Evolutionary conservation across 805 yeast genomes (phyloP).

Genomic region (Alloascoidea hylecoeti): DNA sequence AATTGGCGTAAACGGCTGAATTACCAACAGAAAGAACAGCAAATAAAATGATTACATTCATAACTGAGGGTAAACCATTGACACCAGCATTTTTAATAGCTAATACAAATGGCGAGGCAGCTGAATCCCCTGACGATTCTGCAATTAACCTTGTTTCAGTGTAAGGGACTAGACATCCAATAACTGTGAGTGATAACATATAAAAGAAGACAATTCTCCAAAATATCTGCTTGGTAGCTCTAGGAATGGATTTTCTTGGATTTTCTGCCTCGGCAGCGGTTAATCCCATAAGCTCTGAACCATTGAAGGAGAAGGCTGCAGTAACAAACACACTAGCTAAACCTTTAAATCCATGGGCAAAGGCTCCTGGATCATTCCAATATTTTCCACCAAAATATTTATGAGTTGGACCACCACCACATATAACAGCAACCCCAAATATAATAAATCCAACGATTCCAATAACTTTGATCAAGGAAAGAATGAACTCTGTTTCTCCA

Average conservation of each 20-base stretch:
- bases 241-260: slow-evolving; percentile 57
- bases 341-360: slow-evolving; percentile 28
- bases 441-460: slow-evolving; percentile 38
- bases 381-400: slow-evolving; percentile 23
- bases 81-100: slow-evolving; percentile 61
- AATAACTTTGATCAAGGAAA: slow-evolving; percentile 43
- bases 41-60: slow-evolving; percentile 65
- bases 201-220: slow-evolving; percentile 52
- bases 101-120: slow-evolving; percentile 76
- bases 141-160: slow-evolving; percentile 27
- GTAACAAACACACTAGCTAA: slow-evolving; percentile 33
- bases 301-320: slow-evolving; percentile 60
- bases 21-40: slow-evolving; percentile 75
- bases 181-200: slow-evolving; percentile 31
- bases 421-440: slow-evolving; percentile 46
- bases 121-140: slow-evolving; percentile 35
- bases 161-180: slow-evolving; percentile 44
- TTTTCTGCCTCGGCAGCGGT: slow-evolving; percentile 71
- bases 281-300: slow-evolving; percentile 64
- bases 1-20: slow-evolving; percentile 64
- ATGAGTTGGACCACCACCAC: slow-evolving; percentile 32
- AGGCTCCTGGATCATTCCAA: slow-evolving; percentile 58
- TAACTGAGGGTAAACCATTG: slow-evolving; percentile 52
- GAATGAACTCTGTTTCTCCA: slow-evolving; percentile 55
- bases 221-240: slow-evolving; percentile 57